Percentiles rank a stretch among this genome's conserved stretches.
phyloP scores from a whole-genome alignment of 805 yeast species.

The Zygosaccharomyces pseudorouxii region DNA sequence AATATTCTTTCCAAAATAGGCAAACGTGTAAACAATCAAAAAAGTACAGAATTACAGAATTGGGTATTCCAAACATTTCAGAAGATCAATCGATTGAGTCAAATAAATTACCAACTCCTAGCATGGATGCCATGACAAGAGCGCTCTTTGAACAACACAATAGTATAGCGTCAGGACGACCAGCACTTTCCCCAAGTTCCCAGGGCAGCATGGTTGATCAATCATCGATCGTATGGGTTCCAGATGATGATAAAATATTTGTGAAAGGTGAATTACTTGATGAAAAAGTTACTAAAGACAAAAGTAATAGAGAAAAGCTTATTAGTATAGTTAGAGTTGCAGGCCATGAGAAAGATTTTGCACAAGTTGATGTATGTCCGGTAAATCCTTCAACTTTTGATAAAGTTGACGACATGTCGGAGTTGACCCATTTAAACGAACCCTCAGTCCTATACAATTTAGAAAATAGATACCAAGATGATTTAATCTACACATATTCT shows the following conservation, averaged over 20 bases:
- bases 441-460: conserved; percentile 91
- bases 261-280: conserved; percentile 26
- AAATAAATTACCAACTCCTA: neutral
- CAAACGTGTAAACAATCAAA: conserved; percentile 7
- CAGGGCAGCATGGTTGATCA: conserved; percentile 13
- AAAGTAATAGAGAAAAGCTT: conserved; percentile 21
- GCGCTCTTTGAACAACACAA: conserved; percentile 5
- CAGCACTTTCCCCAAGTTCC: conserved; percentile 1
- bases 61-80: neutral
- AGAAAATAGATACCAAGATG: conserved; percentile 68
- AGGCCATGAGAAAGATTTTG: conserved; percentile 15
- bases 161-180: conserved; percentile 1
- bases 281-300: conserved; percentile 19
- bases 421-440: conserved; percentile 87
- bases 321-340: conserved; percentile 18
- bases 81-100: conserved; percentile 1
- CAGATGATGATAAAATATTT: conserved; percentile 28
- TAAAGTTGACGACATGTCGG: conserved; percentile 92
- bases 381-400: conserved; percentile 88
- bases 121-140: conserved; percentile 6
- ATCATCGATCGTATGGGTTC: conserved; percentile 29
- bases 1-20: conserved; percentile 10
- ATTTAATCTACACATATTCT: conserved; percentile 85
- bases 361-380: conserved; percentile 38
- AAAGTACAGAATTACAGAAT: neutral